A percentile compares a stretch with the other conserved stretches of the same genome.
phyloP scores from a whole-genome alignment of 2,329 filamentous ascomycete species.

The Aspergillus chevalieri region DNA sequence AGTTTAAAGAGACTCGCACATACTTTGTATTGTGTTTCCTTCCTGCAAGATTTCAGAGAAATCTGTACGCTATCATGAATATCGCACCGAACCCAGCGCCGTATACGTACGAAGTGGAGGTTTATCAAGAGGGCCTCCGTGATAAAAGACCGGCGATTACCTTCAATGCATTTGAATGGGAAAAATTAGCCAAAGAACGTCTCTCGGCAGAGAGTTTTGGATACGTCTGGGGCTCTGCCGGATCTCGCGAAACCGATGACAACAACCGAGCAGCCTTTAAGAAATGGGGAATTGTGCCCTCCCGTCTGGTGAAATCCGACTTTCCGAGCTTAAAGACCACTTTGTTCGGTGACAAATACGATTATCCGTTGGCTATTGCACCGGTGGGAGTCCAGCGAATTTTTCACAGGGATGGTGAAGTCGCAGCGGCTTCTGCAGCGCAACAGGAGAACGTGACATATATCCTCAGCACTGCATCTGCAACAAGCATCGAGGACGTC shows the following conservation, averaged over 20 bases:
- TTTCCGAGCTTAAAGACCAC: conserved; percentile 42
- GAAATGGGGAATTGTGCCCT: conserved; percentile 22
- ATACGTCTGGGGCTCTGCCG: conserved; percentile 56
- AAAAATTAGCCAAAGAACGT: conserved; percentile 45
- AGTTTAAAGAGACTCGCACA: no score
- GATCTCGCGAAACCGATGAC: conserved; percentile 20
- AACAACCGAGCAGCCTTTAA: conserved; percentile 26
- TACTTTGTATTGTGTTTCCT: no score
- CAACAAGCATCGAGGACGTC: conserved; percentile 60
- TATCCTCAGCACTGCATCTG: conserved; percentile 59
- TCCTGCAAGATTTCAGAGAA: no score
- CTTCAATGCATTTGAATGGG: conserved; percentile 51
- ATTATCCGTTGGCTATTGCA: conserved; percentile 55
- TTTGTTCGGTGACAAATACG: conserved; percentile 46
- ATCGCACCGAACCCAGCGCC: not conserved
- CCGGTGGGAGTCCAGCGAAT: conserved; percentile 65
- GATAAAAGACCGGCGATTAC: conserved; percentile 34
- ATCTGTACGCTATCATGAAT: no score
- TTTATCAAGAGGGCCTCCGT: not conserved
- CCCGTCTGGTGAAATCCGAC: conserved; percentile 28
- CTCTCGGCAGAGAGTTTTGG: conserved; percentile 49
- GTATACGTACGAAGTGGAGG: not conserved
- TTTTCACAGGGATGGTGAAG: conserved; percentile 59
- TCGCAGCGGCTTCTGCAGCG: conserved; percentile 56
- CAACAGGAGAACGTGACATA: conserved; percentile 56